Base-by-base conservation (phyloP, 495 filamentous ascomycete genomes). In the Penicillium odoratum region DNA sequence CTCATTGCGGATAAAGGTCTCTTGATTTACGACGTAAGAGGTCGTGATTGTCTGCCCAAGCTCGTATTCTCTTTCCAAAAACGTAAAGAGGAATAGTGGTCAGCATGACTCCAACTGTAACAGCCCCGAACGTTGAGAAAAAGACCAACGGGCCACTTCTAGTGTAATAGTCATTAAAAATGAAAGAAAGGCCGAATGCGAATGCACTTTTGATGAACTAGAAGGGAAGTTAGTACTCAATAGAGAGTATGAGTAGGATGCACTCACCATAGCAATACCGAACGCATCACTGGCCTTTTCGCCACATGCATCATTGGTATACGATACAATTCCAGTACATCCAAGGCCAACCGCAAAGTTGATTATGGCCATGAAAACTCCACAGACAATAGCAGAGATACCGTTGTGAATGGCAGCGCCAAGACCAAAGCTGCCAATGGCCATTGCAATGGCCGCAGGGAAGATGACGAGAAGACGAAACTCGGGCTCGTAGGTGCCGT, bases 291-390 rank as follows among this genome's bases (percentile, higher is more conserved):
- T 21, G 9, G 45, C 45, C 5, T 29, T 21, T 21, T 48, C 16
- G 6, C 16, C 45, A 29, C 45, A 48, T 25, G 25, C 45, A 25
- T 48, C 45, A 28, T 25, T 48, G 16, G 45, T 48, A 28, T 48
- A 48, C 13, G 45, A 13, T 5, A 48, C 45, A 29, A 25, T 48
- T 21, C 45, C 45, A 10, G 45, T 48, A 28, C 45, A 48, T 21
- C 45, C 45, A 21, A 48, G 9, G 45, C 45, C 5, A 11, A 48
- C 45, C 25, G 45, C 45, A 29, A 48, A 48, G 45, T 48, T 48
- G 16, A 48, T 10, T 5, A 48, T 48, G 16, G 45, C 45, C 45
- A 48, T 48, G 25, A 48, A 25, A 10, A 48, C 45, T 11, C 45
- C 45, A 29, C 45, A 48, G 9, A 28, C 45, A 11, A 48, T 21